Conservation (phyloP, 73 alveolate genomes). For the Urostyla sp. region DNA sequence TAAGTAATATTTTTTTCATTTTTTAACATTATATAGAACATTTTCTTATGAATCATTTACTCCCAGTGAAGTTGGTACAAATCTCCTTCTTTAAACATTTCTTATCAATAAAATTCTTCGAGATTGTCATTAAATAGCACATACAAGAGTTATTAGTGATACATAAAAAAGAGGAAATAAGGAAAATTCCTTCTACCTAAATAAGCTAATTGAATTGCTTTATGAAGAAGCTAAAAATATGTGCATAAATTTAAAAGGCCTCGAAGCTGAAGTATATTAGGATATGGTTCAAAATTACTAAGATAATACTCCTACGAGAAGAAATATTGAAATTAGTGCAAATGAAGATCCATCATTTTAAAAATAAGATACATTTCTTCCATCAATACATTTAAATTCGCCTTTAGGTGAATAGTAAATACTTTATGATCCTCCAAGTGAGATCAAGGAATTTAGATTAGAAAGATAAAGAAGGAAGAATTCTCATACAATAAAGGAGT, state of each 20-base stretch:
- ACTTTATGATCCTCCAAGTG: neutral
- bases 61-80: slow-evolving; percentile 9
- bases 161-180: slow-evolving; percentile 11
- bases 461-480: neutral
- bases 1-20: no score
- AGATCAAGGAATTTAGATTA: neutral
- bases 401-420: slow-evolving; percentile 2
- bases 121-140: slow-evolving; percentile 26
- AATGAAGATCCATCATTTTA: neutral
- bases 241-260: neutral
- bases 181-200: neutral
- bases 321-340: neutral
- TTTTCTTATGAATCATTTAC: no score
- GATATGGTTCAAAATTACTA: neutral
- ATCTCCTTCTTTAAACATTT: neutral
- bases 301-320: neutral
- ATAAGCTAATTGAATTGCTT: neutral
- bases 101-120: slow-evolving; percentile 7
- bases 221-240: neutral
- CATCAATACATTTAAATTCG: slow-evolving; percentile 4
- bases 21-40: no score
- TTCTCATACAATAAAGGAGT: neutral
- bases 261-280: neutral
- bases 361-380: neutral
- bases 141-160: slow-evolving; percentile 6